Conservation (phyloP, 2,329 filamentous ascomycete species). For the Colletotrichum caudatum region DNA sequence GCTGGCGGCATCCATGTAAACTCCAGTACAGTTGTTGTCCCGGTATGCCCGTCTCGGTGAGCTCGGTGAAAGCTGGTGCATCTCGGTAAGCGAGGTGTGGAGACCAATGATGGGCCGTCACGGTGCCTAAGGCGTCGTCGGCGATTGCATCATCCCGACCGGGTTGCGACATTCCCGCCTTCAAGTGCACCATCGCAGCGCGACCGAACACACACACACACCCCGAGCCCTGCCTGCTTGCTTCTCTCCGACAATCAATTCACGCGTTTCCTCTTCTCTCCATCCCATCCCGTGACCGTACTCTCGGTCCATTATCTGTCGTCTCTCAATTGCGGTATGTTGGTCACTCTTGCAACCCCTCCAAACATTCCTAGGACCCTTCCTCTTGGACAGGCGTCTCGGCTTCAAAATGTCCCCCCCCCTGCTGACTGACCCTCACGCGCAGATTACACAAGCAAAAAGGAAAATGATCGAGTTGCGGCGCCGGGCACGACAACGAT, state of each 20-base stretch:
- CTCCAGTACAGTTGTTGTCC: too few relatives aligned
- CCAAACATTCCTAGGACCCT: not conserved
- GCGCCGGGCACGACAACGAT: constrained; percentile 39
- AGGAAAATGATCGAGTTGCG: constrained; percentile 38
- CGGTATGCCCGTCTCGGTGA: not conserved
- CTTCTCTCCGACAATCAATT: not conserved
- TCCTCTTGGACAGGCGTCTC: not conserved
- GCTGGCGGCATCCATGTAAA: too few relatives aligned
- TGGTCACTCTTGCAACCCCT: not conserved
- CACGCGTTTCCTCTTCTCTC: not conserved
- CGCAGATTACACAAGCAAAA: constrained; percentile 8
- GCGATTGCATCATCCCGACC: constrained; percentile 39
- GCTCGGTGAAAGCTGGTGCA: not conserved
- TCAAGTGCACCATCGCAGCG: constrained; percentile 9
- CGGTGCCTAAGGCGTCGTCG: constrained; percentile 38
- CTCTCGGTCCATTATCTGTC: not conserved
- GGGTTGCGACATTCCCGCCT: constrained; percentile 30
- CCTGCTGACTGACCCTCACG: constrained; percentile 16
- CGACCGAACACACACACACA: too few relatives aligned
- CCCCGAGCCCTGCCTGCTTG: not conserved
- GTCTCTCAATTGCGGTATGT: constrained; percentile 7
- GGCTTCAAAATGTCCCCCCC: not conserved
- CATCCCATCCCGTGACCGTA: not conserved
- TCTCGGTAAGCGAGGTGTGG: not conserved
- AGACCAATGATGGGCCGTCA: constrained; percentile 23